Evolutionary conservation across 2,329 filamentous ascomycete genomes (phyloP).

Genomic region (Curvularia sp.): DNA sequence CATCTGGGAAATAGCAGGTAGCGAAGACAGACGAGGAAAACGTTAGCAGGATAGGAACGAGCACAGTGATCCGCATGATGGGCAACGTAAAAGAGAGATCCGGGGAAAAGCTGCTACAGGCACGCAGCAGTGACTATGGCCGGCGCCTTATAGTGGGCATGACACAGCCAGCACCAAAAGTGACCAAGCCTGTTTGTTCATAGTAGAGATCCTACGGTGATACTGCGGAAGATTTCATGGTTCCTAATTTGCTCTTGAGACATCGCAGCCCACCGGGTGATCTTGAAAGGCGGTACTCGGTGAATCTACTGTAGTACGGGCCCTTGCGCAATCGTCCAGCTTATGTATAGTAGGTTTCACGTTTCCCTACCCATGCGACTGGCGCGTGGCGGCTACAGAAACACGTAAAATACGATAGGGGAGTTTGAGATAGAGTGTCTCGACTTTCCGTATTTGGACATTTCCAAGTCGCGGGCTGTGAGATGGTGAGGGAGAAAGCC

Average conservation of each 20-base stretch:
- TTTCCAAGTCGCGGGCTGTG: neutral
- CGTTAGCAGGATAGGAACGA: neutral
- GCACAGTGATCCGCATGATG: constrained; percentile 4
- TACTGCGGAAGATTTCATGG: constrained; percentile 1
- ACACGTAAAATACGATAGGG: neutral
- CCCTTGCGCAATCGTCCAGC: neutral
- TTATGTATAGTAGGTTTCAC: neutral
- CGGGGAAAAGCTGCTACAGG: neutral
- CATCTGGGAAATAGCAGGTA: constrained; percentile 29
- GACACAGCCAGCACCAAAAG: neutral
- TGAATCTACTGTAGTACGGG: neutral
- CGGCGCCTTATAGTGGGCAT: constrained; percentile 11
- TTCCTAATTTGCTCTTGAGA: constrained; percentile 2
- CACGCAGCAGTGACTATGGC: neutral
- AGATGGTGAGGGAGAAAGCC: neutral
- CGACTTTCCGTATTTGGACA: neutral
- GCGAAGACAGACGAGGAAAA: constrained; percentile 15
- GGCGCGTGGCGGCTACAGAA: neutral
- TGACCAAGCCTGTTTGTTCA: constrained; percentile 1
- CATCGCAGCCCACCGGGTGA: neutral
- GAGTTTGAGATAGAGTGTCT: neutral
- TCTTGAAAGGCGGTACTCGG: constrained; percentile 4
- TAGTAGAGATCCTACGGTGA: constrained; percentile 3
- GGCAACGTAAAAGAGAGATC: neutral
- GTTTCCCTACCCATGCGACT: neutral